phyloP scores from a whole-genome alignment of 306 rosid genomes.

The Cucurbita pepo region DNA sequence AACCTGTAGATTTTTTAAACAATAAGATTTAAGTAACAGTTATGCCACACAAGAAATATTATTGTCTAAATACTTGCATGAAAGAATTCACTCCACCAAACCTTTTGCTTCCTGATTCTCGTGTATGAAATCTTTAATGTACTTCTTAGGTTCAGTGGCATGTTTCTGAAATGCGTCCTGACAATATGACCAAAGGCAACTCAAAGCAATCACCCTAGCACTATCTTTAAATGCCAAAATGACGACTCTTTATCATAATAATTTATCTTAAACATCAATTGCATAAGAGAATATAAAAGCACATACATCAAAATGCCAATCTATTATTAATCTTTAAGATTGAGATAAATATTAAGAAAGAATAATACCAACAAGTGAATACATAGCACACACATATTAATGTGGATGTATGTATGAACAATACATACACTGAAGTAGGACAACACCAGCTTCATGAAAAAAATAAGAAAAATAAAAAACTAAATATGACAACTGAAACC shows the following conservation, averaged over 20 bases:
- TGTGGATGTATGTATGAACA: neutral
- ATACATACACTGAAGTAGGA: neutral
- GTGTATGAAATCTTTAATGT: constrained; percentile 8
- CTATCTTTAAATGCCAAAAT: constrained; percentile 1
- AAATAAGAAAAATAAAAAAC: neutral
- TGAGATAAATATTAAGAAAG: neutral
- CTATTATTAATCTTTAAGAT: neutral
- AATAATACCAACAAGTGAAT: neutral
- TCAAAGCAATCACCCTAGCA: constrained; percentile 4
- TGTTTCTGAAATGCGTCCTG: constrained; percentile 47
- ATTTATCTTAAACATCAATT: neutral
- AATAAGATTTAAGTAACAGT: constrained; percentile 3
- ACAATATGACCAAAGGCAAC: constrained; percentile 15
- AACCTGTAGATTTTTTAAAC: constrained; percentile 27
- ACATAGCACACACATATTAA: neutral
- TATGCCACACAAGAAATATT: neutral
- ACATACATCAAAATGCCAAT: neutral
- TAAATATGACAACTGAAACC: neutral
- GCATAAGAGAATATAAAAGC: neutral
- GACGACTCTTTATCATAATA: neutral
- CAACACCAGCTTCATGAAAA: neutral
- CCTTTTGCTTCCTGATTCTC: constrained; percentile 27
- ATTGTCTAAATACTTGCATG: neutral
- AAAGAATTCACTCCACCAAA: constrained; percentile 11
- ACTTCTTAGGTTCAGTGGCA: constrained; percentile 27